A percentile compares a stretch with the other conserved stretches of the same genome.
Conservation (phyloP, 1,139 yeast species). For the Pichia kudriavzevii region DNA sequence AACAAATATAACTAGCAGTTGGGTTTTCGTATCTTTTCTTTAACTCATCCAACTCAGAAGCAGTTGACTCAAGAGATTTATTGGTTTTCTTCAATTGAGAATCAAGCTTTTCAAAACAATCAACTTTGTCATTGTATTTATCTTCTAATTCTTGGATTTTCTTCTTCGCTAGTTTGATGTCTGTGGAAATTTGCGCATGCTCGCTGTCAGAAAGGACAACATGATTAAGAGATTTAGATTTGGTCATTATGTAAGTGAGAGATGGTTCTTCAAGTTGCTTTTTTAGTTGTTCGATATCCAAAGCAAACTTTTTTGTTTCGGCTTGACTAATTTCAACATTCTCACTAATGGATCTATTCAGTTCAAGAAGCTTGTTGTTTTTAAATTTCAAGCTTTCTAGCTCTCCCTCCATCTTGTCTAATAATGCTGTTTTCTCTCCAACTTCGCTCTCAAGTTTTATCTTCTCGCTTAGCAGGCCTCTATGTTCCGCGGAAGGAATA, state of each 20-base stretch:
- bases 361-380: neutral
- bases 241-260: constrained; percentile 13
- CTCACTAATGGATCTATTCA: neutral
- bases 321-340: neutral
- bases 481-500: constrained; percentile 21
- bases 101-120: no score
- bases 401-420: no score
- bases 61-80: no score
- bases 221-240: constrained; percentile 28
- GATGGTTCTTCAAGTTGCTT: constrained; percentile 9
- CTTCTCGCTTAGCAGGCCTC: constrained; percentile 12
- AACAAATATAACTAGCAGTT: neutral
- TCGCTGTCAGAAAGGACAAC: constrained; percentile 24
- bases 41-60: no score
- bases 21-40: constrained; percentile 1
- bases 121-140: no score
- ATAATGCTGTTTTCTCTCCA: no score
- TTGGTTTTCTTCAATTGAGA: no score
- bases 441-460: constrained; percentile 1
- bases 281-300: constrained; percentile 2
- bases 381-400: no score
- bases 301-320: neutral
- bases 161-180: no score
- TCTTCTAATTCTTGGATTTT: no score
- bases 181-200: constrained; percentile 19